A percentile compares a stretch with the other conserved stretches of the same genome.
These are phyloP conservation scores for Endocarpon pusillum DNA, from an alignment of 495 filamentous ascomycete genomes.

Conservation along the genomic window DNA sequence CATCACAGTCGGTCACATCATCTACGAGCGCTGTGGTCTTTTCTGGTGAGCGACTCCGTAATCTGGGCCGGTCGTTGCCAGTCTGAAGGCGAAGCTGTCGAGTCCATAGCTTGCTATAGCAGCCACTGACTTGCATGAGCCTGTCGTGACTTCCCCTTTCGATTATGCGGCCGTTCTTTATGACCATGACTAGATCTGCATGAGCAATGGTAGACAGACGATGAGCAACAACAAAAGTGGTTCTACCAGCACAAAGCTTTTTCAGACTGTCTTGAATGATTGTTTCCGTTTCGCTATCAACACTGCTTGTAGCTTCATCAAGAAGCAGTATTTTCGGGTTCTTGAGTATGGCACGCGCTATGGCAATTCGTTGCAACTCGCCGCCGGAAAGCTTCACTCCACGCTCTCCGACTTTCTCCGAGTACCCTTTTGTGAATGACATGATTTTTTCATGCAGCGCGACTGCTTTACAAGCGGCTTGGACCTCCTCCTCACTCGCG, in stretches of 20 bases:
- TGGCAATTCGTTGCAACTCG: conserved; percentile 59
- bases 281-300: conserved; percentile 37
- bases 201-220: conserved; percentile 22
- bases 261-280: conserved; percentile 32
- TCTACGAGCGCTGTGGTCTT: too few relatives aligned
- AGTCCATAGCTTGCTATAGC: conserved; percentile 46
- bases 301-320: conserved; percentile 41
- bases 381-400: conserved; percentile 58
- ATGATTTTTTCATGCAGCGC: conserved; percentile 52
- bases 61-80: conserved; percentile 15
- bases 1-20: conserved; percentile 16
- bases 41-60: conserved; percentile 6
- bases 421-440: conserved; percentile 45
- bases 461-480: conserved; percentile 52
- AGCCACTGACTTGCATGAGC: conserved; percentile 24
- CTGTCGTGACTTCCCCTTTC: conserved; percentile 11
- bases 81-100: conserved; percentile 38
- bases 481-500: conserved; percentile 45
- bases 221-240: conserved; percentile 25
- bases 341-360: conserved; percentile 42
- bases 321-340: conserved; percentile 34
- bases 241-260: conserved; percentile 17
- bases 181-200: conserved; percentile 23
- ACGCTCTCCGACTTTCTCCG: conserved; percentile 42
- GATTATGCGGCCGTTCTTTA: conserved; percentile 16